Conservation (phyloP, 495 filamentous ascomycete genomes). For the Penicillium lagena region DNA sequence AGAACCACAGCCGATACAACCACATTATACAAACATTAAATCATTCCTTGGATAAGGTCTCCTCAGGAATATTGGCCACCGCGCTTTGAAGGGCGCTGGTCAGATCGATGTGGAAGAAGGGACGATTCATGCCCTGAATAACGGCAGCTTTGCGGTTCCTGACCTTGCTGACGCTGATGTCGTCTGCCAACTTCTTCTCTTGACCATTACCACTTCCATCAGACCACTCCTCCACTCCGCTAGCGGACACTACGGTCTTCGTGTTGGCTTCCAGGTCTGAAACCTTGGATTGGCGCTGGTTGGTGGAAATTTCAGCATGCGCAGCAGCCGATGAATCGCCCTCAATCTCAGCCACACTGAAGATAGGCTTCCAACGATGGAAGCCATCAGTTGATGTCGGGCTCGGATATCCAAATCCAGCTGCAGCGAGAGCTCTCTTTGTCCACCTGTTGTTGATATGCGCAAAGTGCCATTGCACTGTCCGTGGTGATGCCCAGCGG, state of each 20-base stretch:
- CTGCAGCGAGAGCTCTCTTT: conserved; percentile 86
- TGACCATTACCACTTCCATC: conserved; percentile 21
- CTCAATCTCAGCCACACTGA: conserved; percentile 86
- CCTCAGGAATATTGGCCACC: conserved; percentile 57
- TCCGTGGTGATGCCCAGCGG: conserved; percentile 72
- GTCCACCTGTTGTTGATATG: conserved; percentile 97
- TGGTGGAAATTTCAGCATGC: conserved; percentile 49
- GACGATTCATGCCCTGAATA: conserved; percentile 79
- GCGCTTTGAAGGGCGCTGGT: conserved; percentile 89
- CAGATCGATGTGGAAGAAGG: conserved; percentile 91
- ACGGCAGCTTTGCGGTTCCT: conserved; percentile 51
- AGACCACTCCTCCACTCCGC: conserved; percentile 1
- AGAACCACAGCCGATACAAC: too few relatives aligned
- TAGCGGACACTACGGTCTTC: conserved; percentile 17
- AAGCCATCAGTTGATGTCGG: conserved; percentile 49
- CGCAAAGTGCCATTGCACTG: conserved; percentile 94
- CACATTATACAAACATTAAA: neutral
- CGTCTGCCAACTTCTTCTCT: conserved; percentile 37
- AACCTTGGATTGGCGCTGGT: conserved; percentile 44
- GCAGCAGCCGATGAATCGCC: conserved; percentile 62
- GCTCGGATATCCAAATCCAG: conserved; percentile 86
- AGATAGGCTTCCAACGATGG: conserved; percentile 87
- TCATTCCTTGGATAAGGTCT: conserved; percentile 12
- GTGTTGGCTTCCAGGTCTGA: conserved; percentile 35
- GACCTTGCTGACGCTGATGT: conserved; percentile 39